Percentiles rank a stretch among this genome's conserved stretches.
Evolutionary conservation across 2,329 filamentous ascomycete species (phyloP).

Genomic region (Amphichorda felina): DNA sequence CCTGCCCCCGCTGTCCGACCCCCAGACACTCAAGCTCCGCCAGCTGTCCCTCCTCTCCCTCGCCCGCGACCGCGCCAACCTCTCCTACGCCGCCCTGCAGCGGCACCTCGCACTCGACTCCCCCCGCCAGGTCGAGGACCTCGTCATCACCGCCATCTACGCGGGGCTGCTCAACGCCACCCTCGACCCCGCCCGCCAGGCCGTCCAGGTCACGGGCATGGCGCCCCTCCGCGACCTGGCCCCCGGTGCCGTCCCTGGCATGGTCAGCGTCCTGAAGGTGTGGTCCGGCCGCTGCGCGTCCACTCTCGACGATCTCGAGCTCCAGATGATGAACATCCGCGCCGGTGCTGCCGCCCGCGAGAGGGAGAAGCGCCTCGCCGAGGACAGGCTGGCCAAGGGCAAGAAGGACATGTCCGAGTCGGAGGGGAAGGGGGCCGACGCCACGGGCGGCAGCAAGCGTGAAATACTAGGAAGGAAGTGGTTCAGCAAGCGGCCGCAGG

Average conservation of each 20-base stretch:
- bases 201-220: conserved; percentile 68
- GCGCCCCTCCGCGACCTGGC: conserved; percentile 78
- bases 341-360: conserved; percentile 41
- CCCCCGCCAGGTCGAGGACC: conserved; percentile 63
- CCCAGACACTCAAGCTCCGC: conserved; percentile 75
- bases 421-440: conserved; percentile 29
- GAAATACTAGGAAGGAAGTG: background rate
- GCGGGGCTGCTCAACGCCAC: conserved; percentile 70
- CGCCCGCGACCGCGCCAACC: conserved; percentile 51
- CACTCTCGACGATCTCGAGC: conserved; percentile 64
- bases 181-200: conserved; percentile 65
- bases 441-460: conserved; percentile 9
- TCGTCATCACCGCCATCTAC: conserved; percentile 83
- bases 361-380: conserved; percentile 33
- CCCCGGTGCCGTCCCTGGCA: conserved; percentile 56
- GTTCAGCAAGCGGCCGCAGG: background rate
- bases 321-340: conserved; percentile 58
- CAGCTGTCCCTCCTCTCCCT: conserved; percentile 83
- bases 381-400: conserved; percentile 34
- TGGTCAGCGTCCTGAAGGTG: conserved; percentile 55
- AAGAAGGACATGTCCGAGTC: conserved; percentile 34
- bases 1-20: conserved; percentile 52
- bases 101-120: conserved; percentile 53
- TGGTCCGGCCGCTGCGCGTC: conserved; percentile 73
- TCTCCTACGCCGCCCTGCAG: conserved; percentile 64